Percentiles rank a stretch among this genome's conserved stretches.
Conservation (phyloP, 1,284 basidiomycete genomes). For the Pholiota adiposa region DNA sequence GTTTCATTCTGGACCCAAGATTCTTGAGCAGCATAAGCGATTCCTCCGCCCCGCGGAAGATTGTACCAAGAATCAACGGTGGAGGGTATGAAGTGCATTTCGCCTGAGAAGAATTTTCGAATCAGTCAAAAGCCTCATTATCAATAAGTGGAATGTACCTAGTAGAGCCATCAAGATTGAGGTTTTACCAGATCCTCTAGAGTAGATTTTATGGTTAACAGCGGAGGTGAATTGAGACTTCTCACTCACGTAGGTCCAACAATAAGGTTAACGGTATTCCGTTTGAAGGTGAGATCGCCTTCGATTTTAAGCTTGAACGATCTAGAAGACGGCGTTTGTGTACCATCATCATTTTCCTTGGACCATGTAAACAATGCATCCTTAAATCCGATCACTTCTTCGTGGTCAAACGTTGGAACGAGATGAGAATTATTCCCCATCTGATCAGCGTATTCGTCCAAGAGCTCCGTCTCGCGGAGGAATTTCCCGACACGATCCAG, state of each 20-base stretch:
- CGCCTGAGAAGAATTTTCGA: slow-evolving; percentile 28
- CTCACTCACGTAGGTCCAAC: slow-evolving; percentile 60
- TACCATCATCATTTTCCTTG: slow-evolving; percentile 33
- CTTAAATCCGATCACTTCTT: slow-evolving; percentile 23
- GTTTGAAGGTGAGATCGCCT: slow-evolving; percentile 59
- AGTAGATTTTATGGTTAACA: not conserved
- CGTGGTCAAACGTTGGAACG: not conserved
- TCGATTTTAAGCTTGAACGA: slow-evolving; percentile 48
- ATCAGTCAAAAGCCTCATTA: not conserved
- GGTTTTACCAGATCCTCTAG: slow-evolving; percentile 46
- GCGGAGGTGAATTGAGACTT: not conserved
- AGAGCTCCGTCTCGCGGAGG: slow-evolving; percentile 53
- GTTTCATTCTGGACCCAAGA: slow-evolving; percentile 73
- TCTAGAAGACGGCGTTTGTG: no score
- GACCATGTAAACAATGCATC: slow-evolving; percentile 48
- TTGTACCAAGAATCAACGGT: slow-evolving; percentile 63
- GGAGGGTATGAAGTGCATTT: slow-evolving; percentile 68
- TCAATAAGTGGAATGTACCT: slow-evolving; percentile 20
- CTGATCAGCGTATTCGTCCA: slow-evolving; percentile 49
- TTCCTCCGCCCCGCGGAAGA: slow-evolving; percentile 65
- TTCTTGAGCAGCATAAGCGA: slow-evolving; percentile 81
- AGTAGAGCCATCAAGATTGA: slow-evolving; percentile 60
- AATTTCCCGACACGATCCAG: slow-evolving; percentile 54
- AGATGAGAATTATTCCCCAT: slow-evolving; percentile 1
- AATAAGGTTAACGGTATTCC: slow-evolving; percentile 65